These are phyloP conservation scores for Ceratobasidium sp. DNA, from an alignment of 1,284 basidiomycete species.

Conservation along the genomic window DNA sequence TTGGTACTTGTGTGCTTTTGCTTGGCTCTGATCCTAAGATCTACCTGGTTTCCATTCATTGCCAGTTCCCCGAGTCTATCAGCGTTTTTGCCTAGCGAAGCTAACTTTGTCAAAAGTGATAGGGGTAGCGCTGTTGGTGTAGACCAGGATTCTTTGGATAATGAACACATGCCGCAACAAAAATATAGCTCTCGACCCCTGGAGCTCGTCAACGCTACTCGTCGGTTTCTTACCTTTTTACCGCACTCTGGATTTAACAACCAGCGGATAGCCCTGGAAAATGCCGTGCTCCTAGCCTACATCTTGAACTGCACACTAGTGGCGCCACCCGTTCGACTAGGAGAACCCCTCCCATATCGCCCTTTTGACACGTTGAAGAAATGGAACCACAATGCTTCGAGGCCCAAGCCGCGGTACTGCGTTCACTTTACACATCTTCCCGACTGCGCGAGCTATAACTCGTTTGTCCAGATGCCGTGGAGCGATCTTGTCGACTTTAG, in stretches of 20 bases:
- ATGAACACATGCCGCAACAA: neutral
- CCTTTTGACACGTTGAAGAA: conserved; percentile 70
- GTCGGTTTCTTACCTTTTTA: conserved; percentile 56
- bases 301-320: conserved; percentile 80
- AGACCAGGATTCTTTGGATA: neutral
- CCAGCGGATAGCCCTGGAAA: conserved; percentile 85
- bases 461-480: conserved; percentile 76
- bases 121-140: neutral
- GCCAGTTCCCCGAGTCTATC: neutral
- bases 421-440: conserved; percentile 45
- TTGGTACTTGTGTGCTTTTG: conserved; percentile 27
- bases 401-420: conserved; percentile 69
- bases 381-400: conserved; percentile 65
- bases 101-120: neutral
- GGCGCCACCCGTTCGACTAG: conserved; percentile 77
- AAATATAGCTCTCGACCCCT: conserved; percentile 1
- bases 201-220: neutral
- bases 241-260: conserved; percentile 88
- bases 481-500: conserved; percentile 71
- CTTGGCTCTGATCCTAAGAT: conserved; percentile 1
- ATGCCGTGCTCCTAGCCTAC: conserved; percentile 76
- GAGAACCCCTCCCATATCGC: conserved; percentile 72
- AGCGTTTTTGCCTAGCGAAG: neutral
- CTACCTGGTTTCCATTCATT: conserved; percentile 12
- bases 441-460: conserved; percentile 71